These are phyloP conservation scores for Croton setiger DNA, from an alignment of 441 rosid species.

Conservation along the genomic window DNA sequence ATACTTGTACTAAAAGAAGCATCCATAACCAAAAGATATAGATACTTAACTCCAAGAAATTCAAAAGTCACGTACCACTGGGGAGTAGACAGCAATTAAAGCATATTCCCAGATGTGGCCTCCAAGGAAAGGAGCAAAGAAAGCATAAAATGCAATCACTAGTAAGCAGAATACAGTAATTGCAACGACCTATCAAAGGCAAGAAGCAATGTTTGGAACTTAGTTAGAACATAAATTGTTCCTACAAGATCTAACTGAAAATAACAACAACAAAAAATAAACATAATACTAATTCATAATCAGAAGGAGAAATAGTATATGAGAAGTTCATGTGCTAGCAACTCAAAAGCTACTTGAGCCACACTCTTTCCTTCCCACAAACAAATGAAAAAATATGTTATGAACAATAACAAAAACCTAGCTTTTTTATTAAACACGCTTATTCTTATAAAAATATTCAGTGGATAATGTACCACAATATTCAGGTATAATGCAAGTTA, in stretches of 20 bases:
- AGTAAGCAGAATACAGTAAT: conserved; percentile 80
- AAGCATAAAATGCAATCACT: conserved; percentile 80
- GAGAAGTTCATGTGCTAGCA: not conserved
- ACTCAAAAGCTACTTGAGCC: not conserved
- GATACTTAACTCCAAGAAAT: not conserved
- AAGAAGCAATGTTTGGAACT: conserved; percentile 16
- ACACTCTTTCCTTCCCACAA: not conserved
- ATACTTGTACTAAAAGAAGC: not conserved
- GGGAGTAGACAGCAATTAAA: conserved; percentile 66
- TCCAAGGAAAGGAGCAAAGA: conserved; percentile 94
- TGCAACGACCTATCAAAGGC: conserved; percentile 72
- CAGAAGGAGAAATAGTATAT: not conserved
- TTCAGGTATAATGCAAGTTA: not conserved
- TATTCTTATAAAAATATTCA: too few relatives aligned
- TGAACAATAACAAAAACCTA: not conserved
- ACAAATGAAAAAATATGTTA: not conserved
- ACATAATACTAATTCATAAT: not conserved
- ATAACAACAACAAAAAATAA: not conserved
- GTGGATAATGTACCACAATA: not conserved
- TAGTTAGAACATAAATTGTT: not conserved
- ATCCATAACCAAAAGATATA: not conserved
- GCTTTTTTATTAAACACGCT: not conserved
- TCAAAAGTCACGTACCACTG: conserved; percentile 56
- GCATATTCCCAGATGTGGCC: conserved; percentile 58
- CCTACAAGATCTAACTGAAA: not conserved